Base-by-base conservation (phyloP, 257 asterid species). In the Ophiorrhiza pumila region DNA sequence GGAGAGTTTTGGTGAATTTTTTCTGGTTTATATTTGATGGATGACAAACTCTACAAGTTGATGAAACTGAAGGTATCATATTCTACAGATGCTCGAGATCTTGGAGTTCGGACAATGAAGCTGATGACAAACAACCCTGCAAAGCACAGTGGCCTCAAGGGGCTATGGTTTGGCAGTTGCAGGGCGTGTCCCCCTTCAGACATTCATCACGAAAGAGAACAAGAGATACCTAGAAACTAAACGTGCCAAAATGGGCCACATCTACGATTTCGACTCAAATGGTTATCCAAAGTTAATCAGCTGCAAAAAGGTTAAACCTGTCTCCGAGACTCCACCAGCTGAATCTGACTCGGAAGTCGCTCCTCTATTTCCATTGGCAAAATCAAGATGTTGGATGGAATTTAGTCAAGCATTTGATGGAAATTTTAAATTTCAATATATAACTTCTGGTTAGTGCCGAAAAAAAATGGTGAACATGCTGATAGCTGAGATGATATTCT, bases 61-160 rank as follows among this genome's bases (percentile, higher is more conserved):
- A 68, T 15, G 20, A 49, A 31, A 43, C 58, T 58, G 25, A 29
- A 25, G 11, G 45, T 5, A 10, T 42, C 32, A 1, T 60, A 67
- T 69, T 79, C 27, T 86, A 89, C 88, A 95, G 99, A 95, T 95
- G 27, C 76, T 95, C 80, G 98, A 78, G 99, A 92, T 87, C 96
- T 95, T 73, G 99, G 99, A 9, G 98, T 95, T 35, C 79, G 94
- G 81, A 95, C 99, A 0, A 95, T 95, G 99, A 90, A 83, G 81
- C 77, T 95, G 85, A 90, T 95, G 99, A 95, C 99, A 2, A 95
- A 95, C 86, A 95, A 95, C 76, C 99, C 99, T 56, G 88, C 98
- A 32, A 95, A 92, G 84, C 92, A 92, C 81, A 79, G 79, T 4
- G 98, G 99, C 71, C 91, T 95, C 49, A 92, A 92, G 82, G n/a